Base-by-base conservation (phyloP, 495 filamentous ascomycete genomes). In the Neurospora intermedia region DNA sequence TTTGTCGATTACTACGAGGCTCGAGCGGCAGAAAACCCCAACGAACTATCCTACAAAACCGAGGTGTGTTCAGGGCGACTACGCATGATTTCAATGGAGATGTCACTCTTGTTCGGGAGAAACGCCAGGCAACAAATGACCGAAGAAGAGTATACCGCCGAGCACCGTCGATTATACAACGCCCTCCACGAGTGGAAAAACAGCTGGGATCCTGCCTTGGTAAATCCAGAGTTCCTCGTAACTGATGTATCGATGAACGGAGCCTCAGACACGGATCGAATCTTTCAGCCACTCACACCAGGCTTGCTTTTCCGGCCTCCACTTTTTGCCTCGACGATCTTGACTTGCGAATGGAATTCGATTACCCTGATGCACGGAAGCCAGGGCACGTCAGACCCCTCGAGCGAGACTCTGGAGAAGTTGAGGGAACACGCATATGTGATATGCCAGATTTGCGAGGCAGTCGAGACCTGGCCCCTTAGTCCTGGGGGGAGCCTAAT, bases 321-420 rank as follows among this genome's bases (percentile, higher is more conserved):
- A 1, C 79, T 94, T 5, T 97, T 91, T 84, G 85, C 81, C 38
- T 84, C 82, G 43, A 98, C 97, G 72, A 88, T 91, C 72, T 81
- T 91, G n/a, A 85, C 87, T 73, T 86, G 93, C 71, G 93, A 97
- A 77, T 92, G 93, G 83, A 90, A 92, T 74, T 90, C 90, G 38
- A 88, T 95, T 16, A 86, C 91, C 10, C 82, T 95, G 69, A 93
- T 96, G 91, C 93, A 91, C 80, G 90, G 88, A 70, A 91, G 92
- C 75, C 92, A 94, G 75, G 85, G 89, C 15, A 84, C 89, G 42
- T 81, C 85, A 59, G 81, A 85, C 11, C 76, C 88, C 45, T 80
- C 84, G 31, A 84, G 85, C 59, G 85, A 87, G 43, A 82, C 86
- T 0, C 80, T 84, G 31, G 79, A 83, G 27, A 89, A 90, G 39